Percentiles rank a stretch among this genome's conserved stretches.
These are phyloP conservation scores for Hypoxylon fragiforme DNA, from an alignment of 495 filamentous ascomycete species.

Conservation along the genomic window DNA sequence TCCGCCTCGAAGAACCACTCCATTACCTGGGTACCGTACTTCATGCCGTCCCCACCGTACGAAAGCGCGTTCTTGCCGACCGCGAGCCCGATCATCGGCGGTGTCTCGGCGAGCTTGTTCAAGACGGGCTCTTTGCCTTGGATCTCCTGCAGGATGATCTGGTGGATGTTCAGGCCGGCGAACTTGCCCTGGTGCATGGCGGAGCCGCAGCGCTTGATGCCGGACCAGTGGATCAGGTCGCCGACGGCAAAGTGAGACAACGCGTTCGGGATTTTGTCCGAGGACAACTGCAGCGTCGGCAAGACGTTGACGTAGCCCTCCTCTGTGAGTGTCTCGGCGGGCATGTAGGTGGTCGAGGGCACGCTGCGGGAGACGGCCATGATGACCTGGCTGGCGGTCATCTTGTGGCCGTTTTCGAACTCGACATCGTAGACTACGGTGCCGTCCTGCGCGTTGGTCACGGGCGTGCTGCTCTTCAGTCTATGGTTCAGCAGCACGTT, in stretches of 20 bases:
- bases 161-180: conserved; percentile 63
- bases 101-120: conserved; percentile 52
- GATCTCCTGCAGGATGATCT: conserved; percentile 52
- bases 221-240: conserved; percentile 61
- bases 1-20: conserved; percentile 66
- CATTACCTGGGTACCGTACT: conserved; percentile 60
- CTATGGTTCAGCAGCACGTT: conserved; percentile 58
- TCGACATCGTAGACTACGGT: conserved; percentile 46
- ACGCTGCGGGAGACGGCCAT: conserved; percentile 60
- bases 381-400: conserved; percentile 59
- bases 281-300: conserved; percentile 51
- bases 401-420: conserved; percentile 56
- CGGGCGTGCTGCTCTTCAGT: conserved; percentile 43
- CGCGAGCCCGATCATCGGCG: conserved; percentile 67
- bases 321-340: conserved; percentile 49
- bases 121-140: conserved; percentile 46
- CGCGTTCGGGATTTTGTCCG: conserved; percentile 50
- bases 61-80: conserved; percentile 66
- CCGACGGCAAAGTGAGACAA: conserved; percentile 61
- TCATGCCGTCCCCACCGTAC: conserved; percentile 58
- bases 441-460: conserved; percentile 33
- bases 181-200: conserved; percentile 69
- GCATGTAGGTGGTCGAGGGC: conserved; percentile 60
- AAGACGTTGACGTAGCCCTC: conserved; percentile 62
- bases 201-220: conserved; percentile 70